A percentile compares a stretch with the other conserved stretches of the same genome.
Conservation (phyloP, 129 eudicot species). For the Mikania micrantha region DNA sequence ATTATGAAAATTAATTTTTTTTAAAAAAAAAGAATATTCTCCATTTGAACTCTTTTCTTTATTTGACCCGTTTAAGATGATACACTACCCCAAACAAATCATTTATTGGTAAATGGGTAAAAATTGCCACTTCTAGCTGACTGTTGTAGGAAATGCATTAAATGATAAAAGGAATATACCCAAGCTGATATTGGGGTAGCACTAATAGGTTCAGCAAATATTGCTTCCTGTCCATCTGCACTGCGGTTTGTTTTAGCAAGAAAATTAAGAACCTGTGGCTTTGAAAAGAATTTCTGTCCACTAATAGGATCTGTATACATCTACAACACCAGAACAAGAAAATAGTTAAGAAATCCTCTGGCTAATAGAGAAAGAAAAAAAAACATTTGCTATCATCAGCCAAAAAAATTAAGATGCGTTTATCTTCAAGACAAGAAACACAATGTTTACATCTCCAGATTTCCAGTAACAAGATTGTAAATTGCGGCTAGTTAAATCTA, state of each 20-base stretch:
- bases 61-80: not conserved
- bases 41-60: not conserved
- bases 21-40: not conserved
- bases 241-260: constrained; percentile 11
- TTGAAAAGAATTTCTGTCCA: constrained; percentile 53
- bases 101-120: not conserved
- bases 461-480: constrained; percentile 1
- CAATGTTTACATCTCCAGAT: not conserved
- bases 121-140: not conserved
- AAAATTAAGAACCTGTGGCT: constrained; percentile 38
- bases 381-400: not conserved
- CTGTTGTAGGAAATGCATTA: not conserved
- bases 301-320: constrained; percentile 27
- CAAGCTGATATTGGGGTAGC: constrained; percentile 16
- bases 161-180: constrained; percentile 20
- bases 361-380: not conserved
- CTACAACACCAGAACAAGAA: constrained; percentile 24
- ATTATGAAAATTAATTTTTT: not conserved
- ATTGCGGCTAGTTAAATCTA: not conserved
- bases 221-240: constrained; percentile 19
- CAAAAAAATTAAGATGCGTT: not conserved
- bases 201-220: constrained; percentile 10
- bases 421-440: not conserved
- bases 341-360: not conserved
- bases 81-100: not conserved